Conservation (phyloP, 768 basidiomycete genomes). For the Calocybe gangraenosa region DNA sequence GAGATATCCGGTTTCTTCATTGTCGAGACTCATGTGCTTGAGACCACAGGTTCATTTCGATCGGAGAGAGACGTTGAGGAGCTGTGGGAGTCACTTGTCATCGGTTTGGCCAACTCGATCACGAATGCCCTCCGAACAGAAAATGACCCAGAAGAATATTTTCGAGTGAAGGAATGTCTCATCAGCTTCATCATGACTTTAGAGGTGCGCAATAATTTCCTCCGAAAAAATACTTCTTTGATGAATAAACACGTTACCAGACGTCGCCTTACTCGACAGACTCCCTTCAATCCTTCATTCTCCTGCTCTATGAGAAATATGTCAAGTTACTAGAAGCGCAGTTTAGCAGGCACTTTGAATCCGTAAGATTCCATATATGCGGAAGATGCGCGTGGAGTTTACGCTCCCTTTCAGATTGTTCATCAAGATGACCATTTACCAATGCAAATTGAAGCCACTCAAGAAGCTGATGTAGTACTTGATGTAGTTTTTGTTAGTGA, state of each 20-base stretch:
- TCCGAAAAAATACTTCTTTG: neutral
- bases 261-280: slow-evolving; percentile 82
- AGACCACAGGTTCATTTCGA: slow-evolving; percentile 87
- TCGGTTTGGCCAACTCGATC: slow-evolving; percentile 68
- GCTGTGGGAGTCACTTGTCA: slow-evolving; percentile 86
- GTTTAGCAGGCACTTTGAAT: slow-evolving; percentile 77
- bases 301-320: slow-evolving; percentile 90
- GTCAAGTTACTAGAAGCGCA: slow-evolving; percentile 75
- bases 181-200: slow-evolving; percentile 87
- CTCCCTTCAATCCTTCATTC: slow-evolving; percentile 78
- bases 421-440: slow-evolving; percentile 84
- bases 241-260: slow-evolving; percentile 32
- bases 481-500: slow-evolving; percentile 77
- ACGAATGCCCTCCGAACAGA: slow-evolving; percentile 69
- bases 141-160: slow-evolving; percentile 75
- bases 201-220: slow-evolving; percentile 64
- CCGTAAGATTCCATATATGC: slow-evolving; percentile 40
- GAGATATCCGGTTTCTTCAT: slow-evolving; percentile 98
- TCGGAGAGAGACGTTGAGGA: slow-evolving; percentile 89
- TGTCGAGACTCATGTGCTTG: slow-evolving; percentile 88
- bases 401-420: slow-evolving; percentile 55
- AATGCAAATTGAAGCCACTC: slow-evolving; percentile 63
- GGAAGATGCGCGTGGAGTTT: neutral
- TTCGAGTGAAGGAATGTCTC: slow-evolving; percentile 80
- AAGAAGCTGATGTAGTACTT: slow-evolving; percentile 72